Evolutionary conservation across 805 yeast genomes (phyloP).

Genomic region (Pachysolen tannophilus): DNA sequence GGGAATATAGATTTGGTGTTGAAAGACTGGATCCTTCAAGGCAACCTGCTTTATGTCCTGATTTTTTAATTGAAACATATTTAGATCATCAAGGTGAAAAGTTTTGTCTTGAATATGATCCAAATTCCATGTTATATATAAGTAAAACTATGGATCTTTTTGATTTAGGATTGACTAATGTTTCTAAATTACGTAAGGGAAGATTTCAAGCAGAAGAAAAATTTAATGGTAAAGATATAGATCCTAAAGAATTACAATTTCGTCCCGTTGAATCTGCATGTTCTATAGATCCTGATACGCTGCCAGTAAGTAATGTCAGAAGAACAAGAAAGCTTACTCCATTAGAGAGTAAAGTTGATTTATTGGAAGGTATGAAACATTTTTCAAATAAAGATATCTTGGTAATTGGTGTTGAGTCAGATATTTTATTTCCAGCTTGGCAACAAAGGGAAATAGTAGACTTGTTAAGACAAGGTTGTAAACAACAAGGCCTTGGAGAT

Average conservation of each 20-base stretch:
- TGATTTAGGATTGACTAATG: constrained; percentile 54
- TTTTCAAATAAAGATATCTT: constrained; percentile 59
- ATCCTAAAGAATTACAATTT: constrained; percentile 19
- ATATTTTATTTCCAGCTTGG: constrained; percentile 88
- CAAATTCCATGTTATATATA: constrained; percentile 80
- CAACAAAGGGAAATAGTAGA: constrained; percentile 80
- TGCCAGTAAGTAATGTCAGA: constrained; percentile 46
- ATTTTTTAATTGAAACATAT: constrained; percentile 85
- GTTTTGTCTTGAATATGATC: constrained; percentile 84
- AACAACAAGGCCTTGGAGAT: constrained; percentile 22
- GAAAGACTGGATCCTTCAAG: constrained; percentile 73
- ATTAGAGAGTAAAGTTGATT: constrained; percentile 54
- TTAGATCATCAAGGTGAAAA: constrained; percentile 94
- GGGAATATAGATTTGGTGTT: constrained; percentile 90
- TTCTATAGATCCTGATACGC: constrained; percentile 39
- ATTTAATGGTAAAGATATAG: constrained; percentile 19
- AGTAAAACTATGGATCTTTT: constrained; percentile 94
- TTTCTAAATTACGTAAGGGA: constrained; percentile 32
- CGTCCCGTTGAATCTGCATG: constrained; percentile 23
- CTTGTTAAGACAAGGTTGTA: constrained; percentile 34
- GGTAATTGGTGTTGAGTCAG: constrained; percentile 89
- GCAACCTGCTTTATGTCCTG: constrained; percentile 88
- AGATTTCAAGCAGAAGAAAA: constrained; percentile 29
- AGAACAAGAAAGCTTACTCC: constrained; percentile 32
- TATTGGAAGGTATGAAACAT: constrained; percentile 54